Evolutionary conservation across 2,329 filamentous ascomycete genomes (phyloP), one percentile per base, ranked within the genome.

Genomic region (Sporothrix curviconia): DNA sequence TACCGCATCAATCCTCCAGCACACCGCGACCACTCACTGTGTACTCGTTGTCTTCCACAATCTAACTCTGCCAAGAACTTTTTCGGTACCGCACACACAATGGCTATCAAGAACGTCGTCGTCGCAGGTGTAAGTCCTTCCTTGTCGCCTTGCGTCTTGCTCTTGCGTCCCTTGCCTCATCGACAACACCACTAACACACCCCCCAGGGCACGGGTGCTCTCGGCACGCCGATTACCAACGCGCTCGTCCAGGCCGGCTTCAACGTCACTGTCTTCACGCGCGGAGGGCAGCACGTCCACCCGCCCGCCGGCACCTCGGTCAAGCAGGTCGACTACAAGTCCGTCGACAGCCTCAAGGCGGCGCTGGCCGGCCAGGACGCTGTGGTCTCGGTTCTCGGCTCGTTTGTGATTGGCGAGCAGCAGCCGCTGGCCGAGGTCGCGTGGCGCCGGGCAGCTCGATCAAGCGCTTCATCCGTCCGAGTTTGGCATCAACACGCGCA

Each of bases 281-380:
- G 81, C 19, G n/a, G 64, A 67, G 19, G 67, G 71, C 39, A 80
- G 78, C 4, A 64, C 63, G 7, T 64, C 67, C 28, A 67, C 67
- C 0, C 65, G 69, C 56, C 71, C 73, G 1, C 54, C 68, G 0
- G 65, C 51, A 68, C 50, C 19, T 58, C 69, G 7, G 73, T 81
- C 32, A 66, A 76, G 62, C 70, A 71, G 7, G 73, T 74, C 30
- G 71, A 81, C 65, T 79, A 76, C 61, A 67, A 70, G 46, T 67
- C 66, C 9, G 66, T 72, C 7, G 57, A 66, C 1, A 72, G 73
- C 22, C 69, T 82, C 8, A 69, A 66, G 4, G 47, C 66, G 0
- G 74, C 75, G 1, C 73, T 83, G 50, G 59, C 69, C 42, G 76
- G 75, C 51, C 74, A 80, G 60, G 79, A 83, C 65, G 79, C 77